Base-by-base conservation (phyloP, 192 early-diverging fungal species). In the Rhizoclosmatium sp. region DNA sequence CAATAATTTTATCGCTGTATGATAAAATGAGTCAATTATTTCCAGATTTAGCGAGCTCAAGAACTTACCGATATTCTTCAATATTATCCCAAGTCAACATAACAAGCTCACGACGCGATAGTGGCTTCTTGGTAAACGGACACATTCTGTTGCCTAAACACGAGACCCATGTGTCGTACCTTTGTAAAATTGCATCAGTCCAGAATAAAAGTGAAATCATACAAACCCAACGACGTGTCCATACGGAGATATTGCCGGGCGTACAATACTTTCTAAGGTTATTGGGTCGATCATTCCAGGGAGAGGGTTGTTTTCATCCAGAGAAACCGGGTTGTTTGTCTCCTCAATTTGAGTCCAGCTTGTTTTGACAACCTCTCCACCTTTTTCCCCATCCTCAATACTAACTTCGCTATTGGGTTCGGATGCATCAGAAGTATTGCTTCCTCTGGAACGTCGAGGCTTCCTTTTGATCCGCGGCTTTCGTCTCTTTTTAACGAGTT, bases 261-360 rank as follows among this genome's bases (percentile, higher is more conserved):
- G 95, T 7, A 91, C 86, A 19, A 98, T 93, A 39, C 91, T 90
- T 75, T 98, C 96, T 54, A 98, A 80, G 16, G 95, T 97, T 77
- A 98, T 97, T 7, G 97, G 97, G 81, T 98, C 97, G 49, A 94
- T 92, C 80, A 98, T 92, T 10, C 94, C 95, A 9, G 95, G 93
- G 41, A 98, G 85, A 23, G 96, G 96, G 84, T 97, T 97, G 72
- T 39, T 54, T 14, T 9, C 12, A 56, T 71, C 69, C 49, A n/a
- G 41, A 49, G 39, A 23, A 21, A 21, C 44, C 47, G 7, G 41
- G 66, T 4, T 5, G 66, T 4, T 45, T 47, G 67, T 69, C 44
- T 45, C 10, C 49, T 23, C 19, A 16, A 46, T 47, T 12, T 65
- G 10, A 39, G 10, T 65, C 10, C 64, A n/a, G 39, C 39, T 10